phyloP scores from a whole-genome alignment of 805 yeast genomes.

The Candida coleopterorum region DNA sequence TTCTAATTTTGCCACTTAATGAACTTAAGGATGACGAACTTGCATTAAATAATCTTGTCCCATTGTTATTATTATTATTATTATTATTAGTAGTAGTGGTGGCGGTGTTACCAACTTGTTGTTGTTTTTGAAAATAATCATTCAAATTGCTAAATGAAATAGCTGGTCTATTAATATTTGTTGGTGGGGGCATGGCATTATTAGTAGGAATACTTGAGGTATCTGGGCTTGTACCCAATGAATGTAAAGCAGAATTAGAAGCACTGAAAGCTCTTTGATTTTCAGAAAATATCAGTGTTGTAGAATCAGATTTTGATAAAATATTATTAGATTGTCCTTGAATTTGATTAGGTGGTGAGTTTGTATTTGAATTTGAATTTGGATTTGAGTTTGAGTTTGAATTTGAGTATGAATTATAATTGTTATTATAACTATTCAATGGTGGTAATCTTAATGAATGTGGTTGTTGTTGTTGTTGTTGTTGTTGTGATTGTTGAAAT shows the following conservation, averaged over 20 bases:
- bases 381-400: too few species aligned
- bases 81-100: too few species aligned
- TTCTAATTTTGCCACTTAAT: constrained; percentile 20
- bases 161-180: constrained; percentile 5
- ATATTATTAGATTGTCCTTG: not conserved
- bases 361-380: constrained; percentile 7
- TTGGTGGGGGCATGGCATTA: constrained; percentile 5
- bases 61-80: constrained; percentile 1
- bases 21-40: constrained; percentile 16
- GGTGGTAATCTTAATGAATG: constrained; percentile 14
- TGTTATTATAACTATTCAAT: not conserved
- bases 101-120: too few species aligned
- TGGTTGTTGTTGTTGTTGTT: constrained; percentile 8
- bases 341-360: not conserved
- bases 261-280: constrained; percentile 19
- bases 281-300: constrained; percentile 20
- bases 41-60: constrained; percentile 13
- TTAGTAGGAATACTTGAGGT: constrained; percentile 6
- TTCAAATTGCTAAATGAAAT: constrained; percentile 29
- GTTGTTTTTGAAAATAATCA: constrained; percentile 27
- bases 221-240: constrained; percentile 35
- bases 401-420: not conserved
- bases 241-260: constrained; percentile 22
- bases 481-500: constrained; percentile 8
- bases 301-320: constrained; percentile 23